Evolutionary conservation across 306 rosid species (phyloP), one percentile per base, ranked within the genome.

Genomic region (Malus fusca): DNA sequence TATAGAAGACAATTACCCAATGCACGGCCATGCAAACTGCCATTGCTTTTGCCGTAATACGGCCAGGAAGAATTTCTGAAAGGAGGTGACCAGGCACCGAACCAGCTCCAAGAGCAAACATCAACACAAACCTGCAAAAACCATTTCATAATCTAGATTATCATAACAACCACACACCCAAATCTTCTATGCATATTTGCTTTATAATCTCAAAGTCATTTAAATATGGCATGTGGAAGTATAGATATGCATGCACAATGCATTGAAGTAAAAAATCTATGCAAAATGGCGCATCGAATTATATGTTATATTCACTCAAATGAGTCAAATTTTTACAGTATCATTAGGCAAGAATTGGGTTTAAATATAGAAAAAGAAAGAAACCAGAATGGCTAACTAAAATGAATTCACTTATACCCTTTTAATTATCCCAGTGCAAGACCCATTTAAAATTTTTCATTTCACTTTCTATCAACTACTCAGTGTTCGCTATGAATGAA

Each of bases 41-140:
- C n/a, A n/a, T n/a, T n/a, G n/a, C n/a, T n/a, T n/a, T n/a, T n/a
- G n/a, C n/a, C n/a, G n/a, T n/a, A n/a, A n/a, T n/a, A 83, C 92
- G 42, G 93, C 90, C 93, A 0, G 92, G 90, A 61, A 92, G 82
- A 64, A 90, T 85, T 82, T 92, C 97, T 62, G 96, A 90, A 72
- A 92, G 87, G 77, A 92, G 88, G 56, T 90, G 96, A 84, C 93
- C 63, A 55, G 96, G 96, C 77, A 90, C 93, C 18, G 96, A 93
- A 80, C 97, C 92, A 58, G 96, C 97, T 33, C 96, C 97, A 1
- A 90, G 76, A 75, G 93, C 58, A 82, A 92, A 90, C 56, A 85
- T 73, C 10, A 88, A 66, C 68, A 92, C 97, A 79, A 81, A 90
- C 85, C 97, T 92, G 86, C 86, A 85, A 62, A 73, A 56, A 69